Conservation (phyloP, 768 basidiomycete species). For the Chlorophyllum brunneum region DNA sequence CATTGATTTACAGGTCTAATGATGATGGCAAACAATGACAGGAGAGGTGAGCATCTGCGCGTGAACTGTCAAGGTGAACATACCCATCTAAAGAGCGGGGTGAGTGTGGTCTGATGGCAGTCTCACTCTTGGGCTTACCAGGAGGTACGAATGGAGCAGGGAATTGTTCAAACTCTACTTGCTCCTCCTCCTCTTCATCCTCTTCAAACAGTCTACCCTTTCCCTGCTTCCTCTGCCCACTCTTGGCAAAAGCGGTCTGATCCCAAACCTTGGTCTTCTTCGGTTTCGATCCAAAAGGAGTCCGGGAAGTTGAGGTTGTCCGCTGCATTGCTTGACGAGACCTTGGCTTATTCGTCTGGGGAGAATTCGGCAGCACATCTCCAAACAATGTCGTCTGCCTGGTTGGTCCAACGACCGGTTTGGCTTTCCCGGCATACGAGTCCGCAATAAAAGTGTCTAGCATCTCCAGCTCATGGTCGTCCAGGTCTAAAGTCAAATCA, state of each 20-base stretch:
- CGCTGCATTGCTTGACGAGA: slow-evolving; percentile 31
- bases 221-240: slow-evolving; percentile 55
- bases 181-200: slow-evolving; percentile 55
- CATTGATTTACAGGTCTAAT: slow-evolving; percentile 8
- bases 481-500: slow-evolving; percentile 54
- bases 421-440: slow-evolving; percentile 36
- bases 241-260: slow-evolving; percentile 81
- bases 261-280: slow-evolving; percentile 87
- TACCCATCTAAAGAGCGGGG: slow-evolving; percentile 43
- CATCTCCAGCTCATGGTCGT: slow-evolving; percentile 49
- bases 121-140: slow-evolving; percentile 40
- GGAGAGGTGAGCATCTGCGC: neutral
- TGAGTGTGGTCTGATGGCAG: neutral
- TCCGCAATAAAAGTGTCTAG: slow-evolving; percentile 53
- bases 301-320: slow-evolving; percentile 38
- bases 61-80: slow-evolving; percentile 22
- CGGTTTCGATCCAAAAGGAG: slow-evolving; percentile 50
- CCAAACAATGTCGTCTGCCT: slow-evolving; percentile 66
- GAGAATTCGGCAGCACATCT: slow-evolving; percentile 37
- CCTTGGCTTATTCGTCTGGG: slow-evolving; percentile 30
- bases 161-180: slow-evolving; percentile 75
- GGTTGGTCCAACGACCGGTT: slow-evolving; percentile 41
- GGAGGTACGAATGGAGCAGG: slow-evolving; percentile 69
- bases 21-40: neutral
- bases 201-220: slow-evolving; percentile 41